These are phyloP conservation scores for Trichoderma semiorbis DNA, from an alignment of 2,329 filamentous ascomycete species.

Conservation along the genomic window DNA sequence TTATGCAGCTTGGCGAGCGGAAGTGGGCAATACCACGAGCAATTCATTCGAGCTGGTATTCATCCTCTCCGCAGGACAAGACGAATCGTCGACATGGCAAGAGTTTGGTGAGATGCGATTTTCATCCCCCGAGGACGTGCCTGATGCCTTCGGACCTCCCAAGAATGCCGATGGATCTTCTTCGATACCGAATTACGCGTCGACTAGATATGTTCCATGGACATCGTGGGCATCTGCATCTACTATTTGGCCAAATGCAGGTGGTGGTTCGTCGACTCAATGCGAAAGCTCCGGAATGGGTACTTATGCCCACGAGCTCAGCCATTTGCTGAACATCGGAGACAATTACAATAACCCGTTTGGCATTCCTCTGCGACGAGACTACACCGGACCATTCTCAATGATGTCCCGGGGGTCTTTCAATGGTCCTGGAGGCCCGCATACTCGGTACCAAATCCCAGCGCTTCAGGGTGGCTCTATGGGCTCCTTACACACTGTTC, in stretches of 20 bases:
- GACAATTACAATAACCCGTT: constrained; percentile 57
- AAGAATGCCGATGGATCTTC: constrained; percentile 30
- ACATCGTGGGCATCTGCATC: constrained; percentile 51
- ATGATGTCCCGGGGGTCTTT: constrained; percentile 52
- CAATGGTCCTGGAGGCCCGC: constrained; percentile 52
- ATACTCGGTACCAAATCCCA: constrained; percentile 51
- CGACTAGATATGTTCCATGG: constrained; percentile 52
- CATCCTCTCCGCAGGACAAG: constrained; percentile 52
- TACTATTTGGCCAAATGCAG: constrained; percentile 52
- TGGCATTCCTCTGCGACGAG: constrained; percentile 40
- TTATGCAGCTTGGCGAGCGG: constrained; percentile 46
- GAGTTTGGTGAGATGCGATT: constrained; percentile 56
- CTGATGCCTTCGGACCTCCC: constrained; percentile 48
- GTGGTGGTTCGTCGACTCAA: constrained; percentile 50
- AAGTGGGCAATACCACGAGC: constrained; percentile 49
- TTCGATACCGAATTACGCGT: constrained; percentile 42
- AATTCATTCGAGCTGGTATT: constrained; percentile 49
- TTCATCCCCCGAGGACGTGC: constrained; percentile 43
- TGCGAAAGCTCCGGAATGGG: constrained; percentile 52
- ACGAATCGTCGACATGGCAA: constrained; percentile 54
- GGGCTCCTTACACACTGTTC: constrained; percentile 51
- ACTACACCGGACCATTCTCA: constrained; percentile 50
- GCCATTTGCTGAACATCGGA: constrained; percentile 48
- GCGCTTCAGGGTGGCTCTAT: constrained; percentile 45
- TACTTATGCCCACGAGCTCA: constrained; percentile 52